Base-by-base conservation (phyloP, 176 grass and related monocot genomes). In the Lolium perenne region DNA sequence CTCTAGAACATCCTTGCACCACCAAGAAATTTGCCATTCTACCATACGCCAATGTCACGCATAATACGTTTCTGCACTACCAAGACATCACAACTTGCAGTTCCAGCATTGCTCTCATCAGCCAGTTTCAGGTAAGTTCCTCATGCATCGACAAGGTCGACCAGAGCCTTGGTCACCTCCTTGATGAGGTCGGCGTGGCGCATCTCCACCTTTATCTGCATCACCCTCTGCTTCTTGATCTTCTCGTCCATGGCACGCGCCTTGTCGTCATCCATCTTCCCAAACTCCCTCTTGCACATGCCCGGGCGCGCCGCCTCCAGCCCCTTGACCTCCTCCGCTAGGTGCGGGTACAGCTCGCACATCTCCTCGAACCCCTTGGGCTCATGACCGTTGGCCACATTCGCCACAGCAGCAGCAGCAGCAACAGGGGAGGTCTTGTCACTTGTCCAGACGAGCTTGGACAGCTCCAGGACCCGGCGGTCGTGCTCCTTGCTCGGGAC, bases 221-320 rank as follows among this genome's bases (percentile, higher is more conserved):
- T 6, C 22, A 71, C 5, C 78, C 57, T 82, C 17, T 76, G 84
- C 81, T 43, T 92, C 87, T 94, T 97, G 62, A 97, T 49, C 89
- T 86, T 92, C 38, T 17, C 22, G n/a, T 97, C 82, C 70, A 97
- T 55, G 0, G 8, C 2, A 2, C 21, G 77, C 14, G 89, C 94
- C 84, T 92, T 92, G 6, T 60, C 38, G 1, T 88, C 74, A 0
- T 81, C 69, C 5, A 97, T 45, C 84, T 70, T 79, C 45, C 45
- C 73, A 4, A 94, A 82, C 10, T 84, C 75, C 38, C 85, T 80
- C 80, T 94, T 94, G 69, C 91, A 83, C 10, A 84, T 12, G 6
- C 84, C 86, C 0, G 25, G 41, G 15, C 59, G 11, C 2, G 26
- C 46, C 53, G 48, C 61, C 48, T 87, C 68, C 49, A 91, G 22